Conservation (phyloP, 2,329 filamentous ascomycete species). For the Plectosphaerella cucumerina region DNA sequence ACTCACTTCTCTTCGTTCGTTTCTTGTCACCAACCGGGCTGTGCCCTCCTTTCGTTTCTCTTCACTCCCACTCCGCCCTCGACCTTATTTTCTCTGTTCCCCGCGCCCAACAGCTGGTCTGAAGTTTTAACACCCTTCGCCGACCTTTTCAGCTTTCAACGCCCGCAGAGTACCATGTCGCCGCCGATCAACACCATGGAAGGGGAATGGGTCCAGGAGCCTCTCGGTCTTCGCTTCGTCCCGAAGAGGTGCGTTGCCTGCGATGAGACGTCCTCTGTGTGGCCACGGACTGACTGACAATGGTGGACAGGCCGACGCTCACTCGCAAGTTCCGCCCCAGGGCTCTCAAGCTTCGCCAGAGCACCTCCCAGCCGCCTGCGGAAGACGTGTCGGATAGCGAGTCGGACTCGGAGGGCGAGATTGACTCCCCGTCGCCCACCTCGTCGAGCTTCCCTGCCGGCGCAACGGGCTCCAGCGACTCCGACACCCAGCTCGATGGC, state of each 20-base stretch:
- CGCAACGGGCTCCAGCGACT: background rate
- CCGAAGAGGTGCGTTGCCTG: background rate
- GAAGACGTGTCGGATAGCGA: background rate
- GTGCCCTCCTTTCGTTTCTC: background rate
- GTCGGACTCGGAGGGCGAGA: constrained; percentile 3
- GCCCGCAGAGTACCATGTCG: background rate
- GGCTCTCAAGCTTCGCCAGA: background rate
- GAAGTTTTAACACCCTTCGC: background rate
- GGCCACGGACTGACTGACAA: background rate
- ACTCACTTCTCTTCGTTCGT: background rate
- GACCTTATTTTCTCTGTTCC: background rate
- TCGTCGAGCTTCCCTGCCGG: constrained; percentile 2
- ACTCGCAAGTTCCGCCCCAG: background rate
- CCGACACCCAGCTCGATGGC: background rate
- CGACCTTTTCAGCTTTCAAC: background rate
- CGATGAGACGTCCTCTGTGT: background rate
- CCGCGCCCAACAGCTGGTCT: background rate
- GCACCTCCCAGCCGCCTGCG: background rate
- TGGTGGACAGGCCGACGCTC: background rate
- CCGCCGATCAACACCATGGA: background rate
- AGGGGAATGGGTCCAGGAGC: background rate
- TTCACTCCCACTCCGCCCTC: background rate
- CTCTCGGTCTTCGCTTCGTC: background rate
- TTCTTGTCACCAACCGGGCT: background rate
- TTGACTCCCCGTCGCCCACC: constrained; percentile 8